Evolutionary conservation across 768 basidiomycete genomes (phyloP), one percentile per base, ranked within the genome.

Genomic region (Trametes cingulata): DNA sequence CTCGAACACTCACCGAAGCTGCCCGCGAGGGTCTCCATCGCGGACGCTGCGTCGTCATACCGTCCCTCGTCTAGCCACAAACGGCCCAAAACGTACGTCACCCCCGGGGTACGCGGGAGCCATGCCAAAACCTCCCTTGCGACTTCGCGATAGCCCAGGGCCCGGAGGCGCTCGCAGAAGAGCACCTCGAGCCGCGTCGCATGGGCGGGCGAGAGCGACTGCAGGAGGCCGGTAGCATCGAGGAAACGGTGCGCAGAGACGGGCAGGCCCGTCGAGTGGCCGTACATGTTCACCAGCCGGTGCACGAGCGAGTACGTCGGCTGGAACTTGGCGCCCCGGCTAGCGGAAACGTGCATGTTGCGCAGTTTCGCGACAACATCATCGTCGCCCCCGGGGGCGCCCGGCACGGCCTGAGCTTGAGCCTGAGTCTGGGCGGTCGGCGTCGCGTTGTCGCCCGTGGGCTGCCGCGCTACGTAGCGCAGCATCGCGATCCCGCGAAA

Each of bases 401-500:
- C 57, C 40, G 74, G 65, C 19, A 70, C 60, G 15, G 73, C 70
- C 17, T n/a, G n/a, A n/a, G n/a, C n/a, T n/a, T n/a, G n/a, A n/a
- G n/a, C n/a, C n/a, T n/a, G n/a, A n/a, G 10, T 10, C 29, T 72
- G 72, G 33, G 71, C 73, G 15, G 65, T 62, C 59, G 61, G 67
- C 35, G 74, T 63, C 54, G 66, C 77, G 42, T 67, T 67, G 13
- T 78, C 75, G 2, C 73, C 76, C n/a, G 80, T 81, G 52, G 88
- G 84, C 67, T 87, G 88, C 48, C 78, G 77, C 15, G 80, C 75
- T 47, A 86, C 76, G 58, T 80, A 82, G 25, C 85, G 87, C 19
- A 91, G 76, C 78, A 90, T 87, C 22, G 87, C 84, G 22, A 90
- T 75, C 14, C 88, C 89, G n/a, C 90, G 82, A 65, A 88, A 91